Conservation (phyloP, 208 protist genomes). For the Acanthamoeba healyi region DNA sequence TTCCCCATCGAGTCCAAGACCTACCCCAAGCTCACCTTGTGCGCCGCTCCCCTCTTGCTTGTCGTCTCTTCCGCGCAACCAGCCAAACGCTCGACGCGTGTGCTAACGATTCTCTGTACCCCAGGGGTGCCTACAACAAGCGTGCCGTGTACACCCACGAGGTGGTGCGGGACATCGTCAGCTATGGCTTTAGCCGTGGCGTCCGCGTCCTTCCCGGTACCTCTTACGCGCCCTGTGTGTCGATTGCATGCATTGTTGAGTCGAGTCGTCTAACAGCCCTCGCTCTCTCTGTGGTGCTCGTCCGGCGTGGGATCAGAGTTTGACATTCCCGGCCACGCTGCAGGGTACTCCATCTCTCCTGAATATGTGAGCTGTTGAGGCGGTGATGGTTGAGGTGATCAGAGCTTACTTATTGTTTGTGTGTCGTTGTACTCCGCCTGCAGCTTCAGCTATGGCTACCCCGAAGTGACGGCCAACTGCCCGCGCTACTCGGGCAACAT, state of each 20-base stretch:
- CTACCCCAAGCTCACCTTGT: conserved; percentile 6
- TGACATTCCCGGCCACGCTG: conserved; percentile 10
- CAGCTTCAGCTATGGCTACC: neutral
- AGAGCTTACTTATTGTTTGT: no score
- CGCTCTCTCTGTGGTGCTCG: no score
- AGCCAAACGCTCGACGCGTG: no score
- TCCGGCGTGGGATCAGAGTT: no score
- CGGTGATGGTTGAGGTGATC: no score
- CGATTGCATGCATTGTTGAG: no score
- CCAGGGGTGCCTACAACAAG: neutral
- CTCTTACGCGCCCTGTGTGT: no score
- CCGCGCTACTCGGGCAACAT: neutral
- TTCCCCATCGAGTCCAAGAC: conserved; percentile 20
- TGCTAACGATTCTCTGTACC: neutral
- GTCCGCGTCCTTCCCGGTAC: neutral
- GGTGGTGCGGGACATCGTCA: neutral
- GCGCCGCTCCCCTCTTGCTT: neutral
- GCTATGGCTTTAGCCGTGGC: neutral
- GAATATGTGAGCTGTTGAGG: neutral
- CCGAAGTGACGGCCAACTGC: neutral
- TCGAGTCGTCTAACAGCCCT: no score
- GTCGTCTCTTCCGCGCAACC: neutral
- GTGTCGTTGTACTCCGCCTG: no score
- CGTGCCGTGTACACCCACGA: neutral
- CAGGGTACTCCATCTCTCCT: no score